A percentile compares a stretch with the other conserved stretches of the same genome.
phyloP scores from a whole-genome alignment of 768 basidiomycete species.

The Pleurotus tuber-regium region DNA sequence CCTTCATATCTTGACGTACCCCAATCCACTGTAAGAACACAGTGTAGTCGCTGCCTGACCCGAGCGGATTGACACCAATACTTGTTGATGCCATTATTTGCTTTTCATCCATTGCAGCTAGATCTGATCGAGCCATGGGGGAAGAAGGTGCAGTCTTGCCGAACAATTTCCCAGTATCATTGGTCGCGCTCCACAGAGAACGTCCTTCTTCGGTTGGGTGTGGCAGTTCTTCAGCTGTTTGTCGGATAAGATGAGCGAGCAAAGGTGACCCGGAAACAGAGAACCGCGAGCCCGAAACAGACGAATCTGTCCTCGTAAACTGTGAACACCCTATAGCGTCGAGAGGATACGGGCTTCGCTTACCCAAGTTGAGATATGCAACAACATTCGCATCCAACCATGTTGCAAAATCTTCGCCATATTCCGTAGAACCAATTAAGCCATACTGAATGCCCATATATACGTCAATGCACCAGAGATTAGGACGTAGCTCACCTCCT shows the following conservation, averaged over 20 bases:
- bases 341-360: slow-evolving; percentile 7
- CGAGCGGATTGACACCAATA: slow-evolving; percentile 44
- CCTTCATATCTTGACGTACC: slow-evolving; percentile 1
- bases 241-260: slow-evolving; percentile 54
- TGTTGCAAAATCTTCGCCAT: slow-evolving; percentile 64
- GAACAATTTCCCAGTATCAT: slow-evolving; percentile 38
- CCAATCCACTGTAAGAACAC: slow-evolving; percentile 24
- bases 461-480: slow-evolving; percentile 25
- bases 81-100: slow-evolving; percentile 9
- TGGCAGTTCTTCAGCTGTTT: slow-evolving; percentile 51
- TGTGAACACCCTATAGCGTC: not conserved
- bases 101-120: slow-evolving; percentile 16
- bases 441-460: slow-evolving; percentile 36
- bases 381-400: slow-evolving; percentile 65
- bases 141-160: not conserved
- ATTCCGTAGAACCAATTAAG: slow-evolving; percentile 67
- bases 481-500: slow-evolving; percentile 24
- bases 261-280: slow-evolving; percentile 55
- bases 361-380: slow-evolving; percentile 59
- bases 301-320: slow-evolving; percentile 29
- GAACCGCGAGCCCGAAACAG: slow-evolving; percentile 57
- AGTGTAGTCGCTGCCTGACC: slow-evolving; percentile 73
- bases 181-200: slow-evolving; percentile 58
- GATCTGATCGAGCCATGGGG: no score
- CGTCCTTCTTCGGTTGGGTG: slow-evolving; percentile 51